A percentile compares a stretch with the other conserved stretches of the same genome.
These are phyloP conservation scores for Alnus glutinosa DNA, from an alignment of 306 rosid genomes.

Conservation along the genomic window DNA sequence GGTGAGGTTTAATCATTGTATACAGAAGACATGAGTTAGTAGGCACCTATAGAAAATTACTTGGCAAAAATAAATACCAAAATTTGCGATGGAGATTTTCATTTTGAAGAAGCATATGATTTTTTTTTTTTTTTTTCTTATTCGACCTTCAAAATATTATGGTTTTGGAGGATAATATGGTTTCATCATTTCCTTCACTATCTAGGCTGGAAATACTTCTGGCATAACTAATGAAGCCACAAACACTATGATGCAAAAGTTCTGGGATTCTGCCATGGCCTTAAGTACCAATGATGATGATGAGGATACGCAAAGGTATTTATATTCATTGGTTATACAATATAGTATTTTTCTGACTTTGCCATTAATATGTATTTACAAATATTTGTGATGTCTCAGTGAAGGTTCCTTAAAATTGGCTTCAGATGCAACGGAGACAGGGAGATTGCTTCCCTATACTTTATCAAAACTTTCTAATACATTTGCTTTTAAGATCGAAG, in stretches of 20 bases:
- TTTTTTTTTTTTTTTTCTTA: background rate
- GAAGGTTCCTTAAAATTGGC: constrained; percentile 70
- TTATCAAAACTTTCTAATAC: constrained; percentile 36
- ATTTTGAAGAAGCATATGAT: constrained; percentile 4
- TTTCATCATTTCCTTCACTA: constrained; percentile 23
- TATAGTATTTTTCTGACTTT: constrained; percentile 9
- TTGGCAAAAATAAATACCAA: background rate
- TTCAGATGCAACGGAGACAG: constrained; percentile 74
- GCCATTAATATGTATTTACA: constrained; percentile 18
- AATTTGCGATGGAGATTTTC: background rate
- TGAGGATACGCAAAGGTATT: constrained; percentile 73
- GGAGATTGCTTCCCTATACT: constrained; percentile 45
- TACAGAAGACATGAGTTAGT: background rate
- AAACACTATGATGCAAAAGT: constrained; percentile 77
- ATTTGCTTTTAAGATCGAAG: constrained; percentile 79
- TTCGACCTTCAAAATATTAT: background rate
- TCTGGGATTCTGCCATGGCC: constrained; percentile 98
- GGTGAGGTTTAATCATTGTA: background rate
- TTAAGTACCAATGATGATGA: constrained; percentile 63
- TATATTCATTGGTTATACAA: constrained; percentile 17
- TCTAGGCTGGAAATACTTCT: constrained; percentile 73
- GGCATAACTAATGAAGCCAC: constrained; percentile 66
- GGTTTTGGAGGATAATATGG: background rate
- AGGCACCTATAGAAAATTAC: background rate
- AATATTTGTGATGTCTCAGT: constrained; percentile 47